A percentile compares a stretch with the other conserved stretches of the same genome.
Evolutionary conservation across 2,329 filamentous ascomycete species (phyloP).

Genomic region (Penicillium polonicum): DNA sequence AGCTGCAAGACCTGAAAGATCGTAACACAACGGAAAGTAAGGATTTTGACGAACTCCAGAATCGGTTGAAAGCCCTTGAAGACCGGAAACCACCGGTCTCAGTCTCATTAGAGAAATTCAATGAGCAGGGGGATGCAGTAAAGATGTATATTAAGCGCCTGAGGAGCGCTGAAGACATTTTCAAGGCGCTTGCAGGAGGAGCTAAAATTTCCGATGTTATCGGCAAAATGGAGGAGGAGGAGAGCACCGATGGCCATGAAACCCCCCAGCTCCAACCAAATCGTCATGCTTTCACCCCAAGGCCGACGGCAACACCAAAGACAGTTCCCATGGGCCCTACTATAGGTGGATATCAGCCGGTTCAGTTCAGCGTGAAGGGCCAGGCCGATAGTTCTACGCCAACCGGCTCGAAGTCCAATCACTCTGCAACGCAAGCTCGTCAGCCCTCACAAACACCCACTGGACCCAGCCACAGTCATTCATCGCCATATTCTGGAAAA

Average conservation of each 20-base stretch:
- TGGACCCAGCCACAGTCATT: background rate
- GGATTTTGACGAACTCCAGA: background rate
- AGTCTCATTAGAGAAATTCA: background rate
- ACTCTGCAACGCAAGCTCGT: background rate
- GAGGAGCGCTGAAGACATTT: background rate
- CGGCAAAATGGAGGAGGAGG: background rate
- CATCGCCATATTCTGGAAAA: background rate
- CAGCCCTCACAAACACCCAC: background rate
- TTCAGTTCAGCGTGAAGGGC: background rate
- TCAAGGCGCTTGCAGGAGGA: background rate
- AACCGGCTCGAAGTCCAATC: background rate
- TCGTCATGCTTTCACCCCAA: background rate
- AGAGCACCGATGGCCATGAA: background rate
- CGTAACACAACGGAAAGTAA: no score
- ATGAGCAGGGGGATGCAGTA: background rate
- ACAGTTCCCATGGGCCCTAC: background rate
- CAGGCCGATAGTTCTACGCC: background rate
- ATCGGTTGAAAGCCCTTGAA: background rate
- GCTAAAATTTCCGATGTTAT: background rate
- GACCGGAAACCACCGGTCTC: background rate
- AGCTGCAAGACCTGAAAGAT: background rate
- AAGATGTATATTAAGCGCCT: slow-evolving; percentile 1
- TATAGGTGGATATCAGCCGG: background rate
- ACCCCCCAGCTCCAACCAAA: background rate
- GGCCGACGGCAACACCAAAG: background rate